Conservation (phyloP, 768 basidiomycete species). For the Coprinellus aureogranulatus region DNA sequence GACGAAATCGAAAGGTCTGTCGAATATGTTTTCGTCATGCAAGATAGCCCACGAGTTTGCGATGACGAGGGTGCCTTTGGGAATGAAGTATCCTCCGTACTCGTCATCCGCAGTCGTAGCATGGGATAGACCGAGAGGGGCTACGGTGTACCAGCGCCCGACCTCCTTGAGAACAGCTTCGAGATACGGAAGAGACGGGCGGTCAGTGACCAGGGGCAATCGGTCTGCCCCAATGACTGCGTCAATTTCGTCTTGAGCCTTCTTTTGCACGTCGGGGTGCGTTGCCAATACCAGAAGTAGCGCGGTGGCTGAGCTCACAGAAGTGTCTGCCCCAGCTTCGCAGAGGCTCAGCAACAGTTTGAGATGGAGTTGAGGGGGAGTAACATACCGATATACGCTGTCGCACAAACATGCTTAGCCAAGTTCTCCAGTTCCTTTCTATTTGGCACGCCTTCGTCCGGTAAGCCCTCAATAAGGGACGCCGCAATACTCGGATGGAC, state of each 20-base stretch:
- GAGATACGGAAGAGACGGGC: slow-evolving; percentile 1
- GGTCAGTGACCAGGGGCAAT: slow-evolving; percentile 2
- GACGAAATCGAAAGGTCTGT: slow-evolving; percentile 30
- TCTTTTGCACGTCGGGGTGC: slow-evolving; percentile 4
- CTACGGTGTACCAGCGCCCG: slow-evolving; percentile 4
- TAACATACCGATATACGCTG: neutral
- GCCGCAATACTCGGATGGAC: slow-evolving; percentile 4
- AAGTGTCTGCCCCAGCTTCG: slow-evolving; percentile 29
- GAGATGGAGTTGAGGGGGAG: neutral
- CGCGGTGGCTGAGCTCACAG: neutral
- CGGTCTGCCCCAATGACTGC: slow-evolving; percentile 1
- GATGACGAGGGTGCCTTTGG: slow-evolving; percentile 13
- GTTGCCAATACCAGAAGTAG: neutral
- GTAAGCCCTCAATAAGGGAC: slow-evolving; percentile 1
- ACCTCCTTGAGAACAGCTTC: slow-evolving; percentile 10
- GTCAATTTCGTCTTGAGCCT: slow-evolving; percentile 6
- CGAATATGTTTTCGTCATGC: slow-evolving; percentile 30
- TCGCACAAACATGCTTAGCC: slow-evolving; percentile 12
- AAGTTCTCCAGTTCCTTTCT: neutral
- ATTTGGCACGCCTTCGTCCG: neutral
- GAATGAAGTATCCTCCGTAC: slow-evolving; percentile 15
- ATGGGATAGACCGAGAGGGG: slow-evolving; percentile 12
- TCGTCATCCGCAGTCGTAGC: slow-evolving; percentile 7
- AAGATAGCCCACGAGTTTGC: slow-evolving; percentile 20
- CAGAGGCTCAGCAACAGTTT: neutral